These are phyloP conservation scores for Chalciporus pseudorubinellus DNA, from an alignment of 768 basidiomycete species.

Conservation along the genomic window DNA sequence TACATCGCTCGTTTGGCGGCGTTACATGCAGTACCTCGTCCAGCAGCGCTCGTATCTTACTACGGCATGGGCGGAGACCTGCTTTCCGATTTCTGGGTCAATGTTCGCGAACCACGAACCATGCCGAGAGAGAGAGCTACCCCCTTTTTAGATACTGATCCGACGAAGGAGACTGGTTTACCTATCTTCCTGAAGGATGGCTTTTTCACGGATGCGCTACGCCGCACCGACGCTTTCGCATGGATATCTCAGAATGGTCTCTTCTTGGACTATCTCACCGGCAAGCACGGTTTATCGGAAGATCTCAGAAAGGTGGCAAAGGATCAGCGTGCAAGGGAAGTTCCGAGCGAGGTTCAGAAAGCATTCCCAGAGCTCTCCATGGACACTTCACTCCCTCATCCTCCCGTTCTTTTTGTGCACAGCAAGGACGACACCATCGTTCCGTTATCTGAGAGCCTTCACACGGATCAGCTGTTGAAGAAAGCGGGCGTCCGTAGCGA, in stretches of 20 bases:
- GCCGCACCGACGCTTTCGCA: neutral
- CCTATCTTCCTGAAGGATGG: slow-evolving; percentile 1
- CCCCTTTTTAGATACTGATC: neutral
- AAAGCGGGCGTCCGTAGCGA: neutral
- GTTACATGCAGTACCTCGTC: neutral
- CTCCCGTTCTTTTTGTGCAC: slow-evolving; percentile 1
- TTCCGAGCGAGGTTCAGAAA: neutral
- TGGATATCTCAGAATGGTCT: slow-evolving; percentile 2
- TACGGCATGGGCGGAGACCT: slow-evolving; percentile 6
- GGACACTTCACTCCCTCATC: neutral
- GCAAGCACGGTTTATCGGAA: neutral
- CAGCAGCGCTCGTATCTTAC: slow-evolving; percentile 1
- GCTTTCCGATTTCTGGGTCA: slow-evolving; percentile 3
- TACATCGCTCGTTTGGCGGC: neutral
- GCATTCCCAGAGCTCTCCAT: neutral
- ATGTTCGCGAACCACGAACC: neutral
- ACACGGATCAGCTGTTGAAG: neutral
- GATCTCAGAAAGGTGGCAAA: neutral
- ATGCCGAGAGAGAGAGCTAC: slow-evolving; percentile 1
- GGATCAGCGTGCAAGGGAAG: neutral
- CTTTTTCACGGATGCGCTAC: neutral
- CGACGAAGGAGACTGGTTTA: slow-evolving; percentile 1
- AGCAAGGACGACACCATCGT: slow-evolving; percentile 2
- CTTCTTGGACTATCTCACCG: neutral
- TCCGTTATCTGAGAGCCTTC: slow-evolving; percentile 1